Percentiles rank a stretch among this genome's conserved stretches.
phyloP scores from a whole-genome alignment of 2,329 filamentous ascomycete species.

The Aspergillus sp. region DNA sequence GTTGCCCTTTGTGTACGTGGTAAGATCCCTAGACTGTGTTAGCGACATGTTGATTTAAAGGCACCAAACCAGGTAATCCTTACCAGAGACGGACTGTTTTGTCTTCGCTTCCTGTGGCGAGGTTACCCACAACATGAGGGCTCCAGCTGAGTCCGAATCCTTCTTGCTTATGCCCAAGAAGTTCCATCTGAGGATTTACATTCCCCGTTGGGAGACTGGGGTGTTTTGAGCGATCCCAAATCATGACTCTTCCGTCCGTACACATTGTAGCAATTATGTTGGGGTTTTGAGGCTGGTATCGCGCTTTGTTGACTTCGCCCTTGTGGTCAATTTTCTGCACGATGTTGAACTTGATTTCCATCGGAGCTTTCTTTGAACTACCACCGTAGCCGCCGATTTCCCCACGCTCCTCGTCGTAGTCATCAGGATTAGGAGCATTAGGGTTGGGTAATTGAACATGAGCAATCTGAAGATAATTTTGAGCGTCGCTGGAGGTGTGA shows the following conservation, averaged over 20 bases:
- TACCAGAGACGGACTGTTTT: conserved; percentile 89
- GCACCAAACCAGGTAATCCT: neutral
- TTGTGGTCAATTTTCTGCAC: conserved; percentile 96
- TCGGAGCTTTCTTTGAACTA: conserved; percentile 64
- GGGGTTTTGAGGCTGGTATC: conserved; percentile 96
- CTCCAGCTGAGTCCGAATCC: conserved; percentile 95
- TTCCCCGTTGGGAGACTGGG: conserved; percentile 71
- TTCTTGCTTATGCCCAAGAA: conserved; percentile 81
- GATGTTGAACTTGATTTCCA: conserved; percentile 79
- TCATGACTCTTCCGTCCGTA: conserved; percentile 80
- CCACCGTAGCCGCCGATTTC: conserved; percentile 93
- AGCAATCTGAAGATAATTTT: conserved; percentile 93
- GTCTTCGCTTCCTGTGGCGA: conserved; percentile 91
- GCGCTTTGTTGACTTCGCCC: conserved; percentile 96
- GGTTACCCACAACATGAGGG: conserved; percentile 74
- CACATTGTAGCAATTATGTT: conserved; percentile 95
- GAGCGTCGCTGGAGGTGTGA: conserved; percentile 81
- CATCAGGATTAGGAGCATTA: conserved; percentile 67
- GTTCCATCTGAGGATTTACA: conserved; percentile 78
- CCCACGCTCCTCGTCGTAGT: conserved; percentile 88
- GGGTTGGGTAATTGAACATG: conserved; percentile 89
- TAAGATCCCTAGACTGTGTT: conserved; percentile 66
- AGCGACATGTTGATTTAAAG: conserved; percentile 1
- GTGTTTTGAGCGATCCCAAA: conserved; percentile 97
- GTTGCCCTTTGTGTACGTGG: conserved; percentile 68